Conservation (phyloP, 2,329 filamentous ascomycete species). For the Apiospora sp. region DNA sequence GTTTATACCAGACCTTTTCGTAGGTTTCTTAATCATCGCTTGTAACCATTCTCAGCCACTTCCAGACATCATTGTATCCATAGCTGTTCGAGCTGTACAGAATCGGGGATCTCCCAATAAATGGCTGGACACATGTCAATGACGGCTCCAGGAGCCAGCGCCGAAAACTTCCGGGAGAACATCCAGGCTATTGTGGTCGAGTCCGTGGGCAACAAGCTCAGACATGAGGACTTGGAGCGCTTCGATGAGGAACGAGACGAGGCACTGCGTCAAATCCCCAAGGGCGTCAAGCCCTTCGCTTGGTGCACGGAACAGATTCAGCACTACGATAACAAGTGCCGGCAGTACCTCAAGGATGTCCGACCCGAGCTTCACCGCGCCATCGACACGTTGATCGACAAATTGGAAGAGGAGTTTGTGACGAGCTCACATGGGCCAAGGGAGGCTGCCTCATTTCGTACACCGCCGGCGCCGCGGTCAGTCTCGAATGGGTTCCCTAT, state of each 20-base stretch:
- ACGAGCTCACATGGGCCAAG: neutral
- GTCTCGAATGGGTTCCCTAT: neutral
- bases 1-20: neutral
- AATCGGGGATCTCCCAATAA: neutral
- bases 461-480: neutral
- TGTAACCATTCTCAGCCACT: too few species aligned
- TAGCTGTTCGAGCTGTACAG: neutral
- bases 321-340: conserved; percentile 10
- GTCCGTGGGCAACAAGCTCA: conserved; percentile 5
- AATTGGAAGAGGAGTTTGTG: neutral
- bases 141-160: neutral
- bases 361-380: neutral
- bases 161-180: conserved; percentile 1
- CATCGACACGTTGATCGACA: neutral
- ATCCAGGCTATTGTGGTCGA: conserved; percentile 10
- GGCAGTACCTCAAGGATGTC: neutral
- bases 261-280: neutral
- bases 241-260: neutral
- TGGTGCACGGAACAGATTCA: neutral
- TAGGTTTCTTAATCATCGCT: neutral
- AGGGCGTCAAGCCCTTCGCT: neutral
- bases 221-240: neutral
- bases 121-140: conserved; percentile 1
- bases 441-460: neutral
- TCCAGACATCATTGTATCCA: neutral